These are phyloP conservation scores for Globisporangium camurandrum DNA, from an alignment of 352 stramenopile genomes.

Conservation along the genomic window DNA sequence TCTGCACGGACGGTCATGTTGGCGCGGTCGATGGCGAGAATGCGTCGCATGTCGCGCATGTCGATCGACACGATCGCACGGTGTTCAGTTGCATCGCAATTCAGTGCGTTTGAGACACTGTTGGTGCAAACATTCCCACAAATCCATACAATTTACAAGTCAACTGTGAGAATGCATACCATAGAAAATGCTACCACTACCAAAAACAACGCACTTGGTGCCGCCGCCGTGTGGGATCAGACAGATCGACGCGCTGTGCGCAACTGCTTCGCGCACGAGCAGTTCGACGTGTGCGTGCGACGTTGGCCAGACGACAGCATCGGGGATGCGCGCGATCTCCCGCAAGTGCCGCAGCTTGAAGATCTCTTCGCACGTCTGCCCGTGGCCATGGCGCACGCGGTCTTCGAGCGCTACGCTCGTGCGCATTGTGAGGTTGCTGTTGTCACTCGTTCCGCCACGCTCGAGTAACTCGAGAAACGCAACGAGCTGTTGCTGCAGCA, in stretches of 20 bases:
- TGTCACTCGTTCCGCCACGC: conserved; percentile 12
- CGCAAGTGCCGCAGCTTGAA: conserved; percentile 40
- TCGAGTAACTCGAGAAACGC: conserved; percentile 24
- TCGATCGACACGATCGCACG: conserved; percentile 92
- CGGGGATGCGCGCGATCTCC: conserved; percentile 65
- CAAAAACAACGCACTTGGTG: conserved; percentile 78
- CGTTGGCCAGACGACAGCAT: conserved; percentile 88
- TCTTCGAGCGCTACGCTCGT: conserved; percentile 36
- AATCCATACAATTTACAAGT: too few species aligned
- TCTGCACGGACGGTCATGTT: conserved; percentile 87
- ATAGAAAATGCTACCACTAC: neutral
- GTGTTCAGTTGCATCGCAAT: conserved; percentile 53
- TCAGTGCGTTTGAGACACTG: conserved; percentile 54
- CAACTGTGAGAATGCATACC: too few species aligned
- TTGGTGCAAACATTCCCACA: too few species aligned
- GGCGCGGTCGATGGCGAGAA: conserved; percentile 59
- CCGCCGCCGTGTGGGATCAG: conserved; percentile 93
- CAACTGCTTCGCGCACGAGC: conserved; percentile 72
- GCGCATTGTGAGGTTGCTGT: too few species aligned
- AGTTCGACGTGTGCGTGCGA: conserved; percentile 74
- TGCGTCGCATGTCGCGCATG: conserved; percentile 86
- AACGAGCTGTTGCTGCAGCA: conserved; percentile 19
- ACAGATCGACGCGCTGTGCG: conserved; percentile 58
- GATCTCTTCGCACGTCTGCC: conserved; percentile 69
- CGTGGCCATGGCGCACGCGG: conserved; percentile 56